Percentiles rank a stretch among this genome's conserved stretches.
These are phyloP conservation scores for Pulveroboletus sp. DNA, from an alignment of 768 basidiomycete species.

Conservation along the genomic window DNA sequence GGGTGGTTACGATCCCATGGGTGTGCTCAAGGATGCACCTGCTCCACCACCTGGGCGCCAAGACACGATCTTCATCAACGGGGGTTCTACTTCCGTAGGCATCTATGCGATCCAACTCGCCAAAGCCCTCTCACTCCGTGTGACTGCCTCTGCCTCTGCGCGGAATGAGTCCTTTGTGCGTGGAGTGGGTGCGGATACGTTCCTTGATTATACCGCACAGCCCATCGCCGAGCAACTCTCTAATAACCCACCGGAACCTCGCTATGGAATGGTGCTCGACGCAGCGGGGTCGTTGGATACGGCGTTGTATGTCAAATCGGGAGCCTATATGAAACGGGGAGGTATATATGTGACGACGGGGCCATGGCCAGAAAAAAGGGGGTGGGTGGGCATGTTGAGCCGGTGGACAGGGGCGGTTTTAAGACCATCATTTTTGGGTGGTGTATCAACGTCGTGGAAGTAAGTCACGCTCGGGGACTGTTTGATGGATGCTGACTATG, in stretches of 20 bases:
- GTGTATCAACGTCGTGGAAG: constrained; percentile 45
- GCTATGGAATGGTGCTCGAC: constrained; percentile 59
- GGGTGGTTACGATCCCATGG: constrained; percentile 44
- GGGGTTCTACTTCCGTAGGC: constrained; percentile 67
- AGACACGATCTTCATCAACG: constrained; percentile 64
- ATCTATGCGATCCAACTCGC: constrained; percentile 70
- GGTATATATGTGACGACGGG: constrained; percentile 55
- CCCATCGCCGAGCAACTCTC: constrained; percentile 47
- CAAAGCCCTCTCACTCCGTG: constrained; percentile 56
- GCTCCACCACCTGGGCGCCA: constrained; percentile 9
- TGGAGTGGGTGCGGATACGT: constrained; percentile 61
- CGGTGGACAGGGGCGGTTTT: not conserved
- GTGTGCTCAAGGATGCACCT: not conserved
- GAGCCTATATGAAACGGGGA: constrained; percentile 48
- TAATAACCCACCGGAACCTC: constrained; percentile 42
- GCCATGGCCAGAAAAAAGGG: constrained; percentile 35
- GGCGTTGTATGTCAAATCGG: constrained; percentile 46
- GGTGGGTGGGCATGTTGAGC: constrained; percentile 9
- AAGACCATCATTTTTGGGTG: constrained; percentile 51
- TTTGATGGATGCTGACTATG: not conserved
- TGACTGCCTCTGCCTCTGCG: constrained; percentile 55
- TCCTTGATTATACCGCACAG: constrained; percentile 58
- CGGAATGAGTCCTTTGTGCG: constrained; percentile 59
- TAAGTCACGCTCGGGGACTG: constrained; percentile 23
- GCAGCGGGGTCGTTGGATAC: constrained; percentile 49